A percentile compares a stretch with the other conserved stretches of the same genome.
Conservation (phyloP, 805 yeast species). For the Metschnikowia matae region DNA sequence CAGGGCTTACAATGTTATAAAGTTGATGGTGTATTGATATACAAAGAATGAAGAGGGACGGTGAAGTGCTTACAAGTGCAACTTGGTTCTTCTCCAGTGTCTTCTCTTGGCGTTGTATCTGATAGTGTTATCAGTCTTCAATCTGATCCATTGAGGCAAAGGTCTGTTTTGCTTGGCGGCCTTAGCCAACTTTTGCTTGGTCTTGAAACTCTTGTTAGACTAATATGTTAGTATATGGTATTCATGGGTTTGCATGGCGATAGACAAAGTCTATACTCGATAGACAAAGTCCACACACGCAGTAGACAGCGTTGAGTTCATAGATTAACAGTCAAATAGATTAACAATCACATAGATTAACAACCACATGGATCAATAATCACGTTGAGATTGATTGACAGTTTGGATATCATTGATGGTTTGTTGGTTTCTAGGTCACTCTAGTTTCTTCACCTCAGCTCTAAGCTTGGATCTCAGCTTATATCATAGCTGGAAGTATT, state of each 20-base stretch:
- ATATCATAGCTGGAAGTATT: no score
- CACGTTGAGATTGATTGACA: no score
- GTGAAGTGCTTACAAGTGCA: slow-evolving; percentile 66
- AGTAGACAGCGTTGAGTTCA: no score
- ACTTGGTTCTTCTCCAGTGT: slow-evolving; percentile 99
- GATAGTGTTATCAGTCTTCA: slow-evolving; percentile 95
- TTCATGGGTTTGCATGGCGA: neutral
- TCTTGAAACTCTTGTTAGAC: slow-evolving; percentile 94
- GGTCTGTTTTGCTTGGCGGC: slow-evolving; percentile 99
- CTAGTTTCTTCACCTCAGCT: no score
- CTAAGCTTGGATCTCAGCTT: no score
- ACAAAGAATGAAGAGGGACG: slow-evolving; percentile 10
- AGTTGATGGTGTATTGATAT: slow-evolving; percentile 17
- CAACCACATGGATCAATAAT: no score
- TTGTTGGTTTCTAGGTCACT: no score
- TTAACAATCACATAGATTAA: no score
- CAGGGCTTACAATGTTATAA: neutral
- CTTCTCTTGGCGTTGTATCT: slow-evolving; percentile 99
- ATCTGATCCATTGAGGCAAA: slow-evolving; percentile 99
- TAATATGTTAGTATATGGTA: slow-evolving; percentile 35
- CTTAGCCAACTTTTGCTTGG: slow-evolving; percentile 98
- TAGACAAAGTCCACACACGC: no score
- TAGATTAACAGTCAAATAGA: no score
- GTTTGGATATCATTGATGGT: no score
- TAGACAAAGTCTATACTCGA: no score